Base-by-base conservation (phyloP, 2,329 filamentous ascomycete genomes). In the Penicillium sp. region DNA sequence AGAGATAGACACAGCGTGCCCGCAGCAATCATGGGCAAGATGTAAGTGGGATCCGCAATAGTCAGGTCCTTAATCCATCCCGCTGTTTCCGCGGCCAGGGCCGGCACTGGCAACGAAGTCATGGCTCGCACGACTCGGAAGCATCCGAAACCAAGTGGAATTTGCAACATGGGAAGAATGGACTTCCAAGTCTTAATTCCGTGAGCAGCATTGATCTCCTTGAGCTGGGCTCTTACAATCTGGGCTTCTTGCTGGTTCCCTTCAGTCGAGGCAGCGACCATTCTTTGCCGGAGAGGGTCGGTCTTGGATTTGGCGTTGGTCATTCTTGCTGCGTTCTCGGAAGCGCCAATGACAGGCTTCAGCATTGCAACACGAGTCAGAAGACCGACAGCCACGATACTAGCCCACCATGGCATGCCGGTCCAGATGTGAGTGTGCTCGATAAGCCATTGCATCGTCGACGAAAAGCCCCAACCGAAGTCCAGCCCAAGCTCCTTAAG, bases 61-160 rank as follows among this genome's bases (percentile, higher is more conserved):
- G 91, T 88, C 61, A 99, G 75, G 73, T 97, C 89, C 1, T 79
- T 76, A 64, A 97, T 84, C 94, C 94, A 99, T 41, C 87, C 76
- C 36, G 87, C 76, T 3, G 90, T 88, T 33, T 89, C 90, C 1
- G 77, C 78, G 66, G 90, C 84, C 63, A 97, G 74, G 1, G 86
- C 88, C 0, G 93, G 93, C 6, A 97, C 91, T 4, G 93, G 93
- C 48, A 97, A 78, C 23, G 80, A 74, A 1, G 85, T 76, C 89
- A 96, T 96, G 64, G 82, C 87, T 53, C 85, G 83, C 62, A 96
- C 74, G 45, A 93, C 79, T 59, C 89, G 86, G 81, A 93, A 97
- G 59, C 89, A 87, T 67, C 92, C 91, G 73, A 86, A 91, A 60
- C 89, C 89, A 62, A 96, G 80, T 6, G 92, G 87, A 13, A 89